Conservation (phyloP, 2,329 filamentous ascomycete genomes). For the Cadophora malorum region DNA sequence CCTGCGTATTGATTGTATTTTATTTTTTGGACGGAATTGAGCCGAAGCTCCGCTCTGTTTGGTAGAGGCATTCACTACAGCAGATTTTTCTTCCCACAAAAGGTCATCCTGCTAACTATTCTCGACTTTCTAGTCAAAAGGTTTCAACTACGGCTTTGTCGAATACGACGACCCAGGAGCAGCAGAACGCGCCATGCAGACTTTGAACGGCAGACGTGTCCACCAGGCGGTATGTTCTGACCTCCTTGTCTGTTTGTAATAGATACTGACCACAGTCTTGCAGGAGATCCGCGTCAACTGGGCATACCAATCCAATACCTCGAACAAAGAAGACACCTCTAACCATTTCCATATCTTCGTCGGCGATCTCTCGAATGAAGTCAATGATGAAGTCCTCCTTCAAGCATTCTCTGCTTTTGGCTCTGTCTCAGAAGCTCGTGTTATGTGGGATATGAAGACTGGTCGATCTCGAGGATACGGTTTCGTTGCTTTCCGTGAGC, state of each 20-base stretch:
- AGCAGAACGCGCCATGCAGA: conserved; percentile 96
- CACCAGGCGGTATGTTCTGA: conserved; percentile 81
- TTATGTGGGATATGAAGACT: conserved; percentile 99
- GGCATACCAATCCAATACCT: conserved; percentile 96
- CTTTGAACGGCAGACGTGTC: conserved; percentile 91
- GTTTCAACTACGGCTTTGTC: conserved; percentile 98
- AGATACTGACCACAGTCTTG: conserved; percentile 38
- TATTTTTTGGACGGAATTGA: conserved; percentile 38
- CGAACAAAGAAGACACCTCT: conserved; percentile 95
- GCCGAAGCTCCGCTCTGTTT: conserved; percentile 31
- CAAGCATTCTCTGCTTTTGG: conserved; percentile 97
- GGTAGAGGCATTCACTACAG: conserved; percentile 14
- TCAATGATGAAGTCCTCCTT: conserved; percentile 92
- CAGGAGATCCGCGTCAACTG: conserved; percentile 99
- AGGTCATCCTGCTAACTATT: conserved; percentile 16
- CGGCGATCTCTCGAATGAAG: conserved; percentile 95
- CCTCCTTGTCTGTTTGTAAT: background rate
- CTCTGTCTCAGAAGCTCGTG: conserved; percentile 93
- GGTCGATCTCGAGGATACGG: conserved; percentile 96
- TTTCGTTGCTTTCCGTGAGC: conserved; percentile 96
- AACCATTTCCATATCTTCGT: conserved; percentile 99
- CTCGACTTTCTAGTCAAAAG: conserved; percentile 72
- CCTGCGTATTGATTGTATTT: conserved; percentile 20
- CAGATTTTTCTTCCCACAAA: conserved; percentile 12
- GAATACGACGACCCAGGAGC: conserved; percentile 98